A percentile compares a stretch with the other conserved stretches of the same genome.
Conservation (phyloP, 2,329 filamentous ascomycete genomes). For the Aschersonia sp. region DNA sequence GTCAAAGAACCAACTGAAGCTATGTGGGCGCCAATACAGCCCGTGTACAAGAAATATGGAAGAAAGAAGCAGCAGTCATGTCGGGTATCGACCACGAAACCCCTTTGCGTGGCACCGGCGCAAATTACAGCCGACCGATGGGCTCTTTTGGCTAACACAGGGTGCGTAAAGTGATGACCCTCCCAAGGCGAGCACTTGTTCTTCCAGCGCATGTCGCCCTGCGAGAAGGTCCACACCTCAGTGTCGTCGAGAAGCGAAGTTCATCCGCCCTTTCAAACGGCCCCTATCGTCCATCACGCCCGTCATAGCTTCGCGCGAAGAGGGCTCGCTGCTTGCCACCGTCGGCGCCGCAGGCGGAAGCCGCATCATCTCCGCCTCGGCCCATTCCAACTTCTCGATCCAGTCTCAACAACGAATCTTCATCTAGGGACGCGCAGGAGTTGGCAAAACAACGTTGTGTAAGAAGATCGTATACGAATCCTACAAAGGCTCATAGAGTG, state of each 20-base stretch:
- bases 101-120: not conserved
- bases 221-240: too few species aligned
- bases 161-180: too few species aligned
- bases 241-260: slow-evolving; percentile 77
- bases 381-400: slow-evolving; percentile 21
- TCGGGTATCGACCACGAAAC: not conserved
- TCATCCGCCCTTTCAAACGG: slow-evolving; percentile 64
- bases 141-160: not conserved
- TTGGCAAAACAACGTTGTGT: too few species aligned
- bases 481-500: too few species aligned
- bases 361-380: slow-evolving; percentile 67
- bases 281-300: slow-evolving; percentile 75
- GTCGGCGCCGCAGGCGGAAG: slow-evolving; percentile 70
- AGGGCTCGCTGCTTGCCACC: slow-evolving; percentile 51
- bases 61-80: not conserved
- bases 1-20: not conserved
- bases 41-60: not conserved
- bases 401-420: too few species aligned
- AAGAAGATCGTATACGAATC: too few species aligned
- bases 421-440: too few species aligned
- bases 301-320: slow-evolving; percentile 52
- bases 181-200: too few species aligned
- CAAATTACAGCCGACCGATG: not conserved
- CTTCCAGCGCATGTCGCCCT: too few species aligned
- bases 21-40: too few species aligned